A percentile compares a stretch with the other conserved stretches of the same genome.
These are phyloP conservation scores for Pythium aquatile DNA, from an alignment of 352 stramenopile species.

Conservation along the genomic window DNA sequence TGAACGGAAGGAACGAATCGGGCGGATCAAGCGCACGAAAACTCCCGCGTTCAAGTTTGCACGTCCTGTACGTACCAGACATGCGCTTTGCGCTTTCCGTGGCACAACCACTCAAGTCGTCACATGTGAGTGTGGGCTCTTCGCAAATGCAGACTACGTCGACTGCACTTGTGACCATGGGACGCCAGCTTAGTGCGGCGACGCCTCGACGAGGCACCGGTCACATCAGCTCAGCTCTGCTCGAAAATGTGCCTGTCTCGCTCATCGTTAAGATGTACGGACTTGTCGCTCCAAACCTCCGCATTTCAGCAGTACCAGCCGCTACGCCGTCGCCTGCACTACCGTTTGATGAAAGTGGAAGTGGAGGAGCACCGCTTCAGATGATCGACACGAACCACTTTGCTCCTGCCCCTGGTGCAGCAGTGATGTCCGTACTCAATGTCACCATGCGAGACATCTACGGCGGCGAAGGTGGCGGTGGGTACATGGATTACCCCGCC, in stretches of 20 bases:
- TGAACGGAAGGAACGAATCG: slow-evolving; percentile 30
- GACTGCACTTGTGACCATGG: slow-evolving; percentile 28
- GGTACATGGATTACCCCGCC: slow-evolving; percentile 51
- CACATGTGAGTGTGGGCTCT: slow-evolving; percentile 16
- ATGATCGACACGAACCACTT: slow-evolving; percentile 69
- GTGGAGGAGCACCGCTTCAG: slow-evolving; percentile 18
- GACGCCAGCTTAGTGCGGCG: slow-evolving; percentile 17
- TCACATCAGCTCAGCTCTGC: slow-evolving; percentile 29
- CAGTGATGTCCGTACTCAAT: slow-evolving; percentile 76
- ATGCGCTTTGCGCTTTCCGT: slow-evolving; percentile 38
- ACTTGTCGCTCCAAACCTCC: slow-evolving; percentile 66
- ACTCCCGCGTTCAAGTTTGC: slow-evolving; percentile 26
- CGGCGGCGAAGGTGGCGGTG: slow-evolving; percentile 57
- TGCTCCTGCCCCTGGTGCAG: slow-evolving; percentile 26
- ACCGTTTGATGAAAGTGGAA: slow-evolving; percentile 26
- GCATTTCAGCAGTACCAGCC: slow-evolving; percentile 46
- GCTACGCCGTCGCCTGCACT: slow-evolving; percentile 23
- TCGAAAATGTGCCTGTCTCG: slow-evolving; percentile 75
- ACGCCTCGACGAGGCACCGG: slow-evolving; percentile 21
- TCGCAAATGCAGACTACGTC: slow-evolving; percentile 26
- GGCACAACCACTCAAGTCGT: slow-evolving; percentile 25
- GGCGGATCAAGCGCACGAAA: slow-evolving; percentile 17
- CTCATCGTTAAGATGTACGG: slow-evolving; percentile 86
- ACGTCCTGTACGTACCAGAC: slow-evolving; percentile 37
- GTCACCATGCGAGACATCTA: slow-evolving; percentile 84